Evolutionary conservation across 208 protist genomes (phyloP).

Genomic region (Naegleria fowleri): DNA sequence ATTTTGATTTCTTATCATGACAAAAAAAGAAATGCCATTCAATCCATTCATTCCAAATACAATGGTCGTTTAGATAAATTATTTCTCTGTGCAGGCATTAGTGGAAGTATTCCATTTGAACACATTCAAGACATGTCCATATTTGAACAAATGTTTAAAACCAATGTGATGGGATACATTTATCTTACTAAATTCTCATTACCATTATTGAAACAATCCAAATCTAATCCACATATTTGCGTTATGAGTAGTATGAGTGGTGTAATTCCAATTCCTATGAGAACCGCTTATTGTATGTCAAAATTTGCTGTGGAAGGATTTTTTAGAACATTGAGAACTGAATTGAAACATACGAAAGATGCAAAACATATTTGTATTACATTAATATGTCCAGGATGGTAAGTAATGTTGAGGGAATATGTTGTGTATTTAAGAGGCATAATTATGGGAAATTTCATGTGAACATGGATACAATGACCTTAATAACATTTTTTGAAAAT

Average conservation of each 20-base stretch:
- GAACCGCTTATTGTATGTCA: not conserved
- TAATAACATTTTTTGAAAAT: no score
- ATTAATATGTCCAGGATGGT: not conserved
- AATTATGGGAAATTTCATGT: no score
- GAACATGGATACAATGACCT: no score
- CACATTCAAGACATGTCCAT: not conserved
- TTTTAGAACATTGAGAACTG: not conserved
- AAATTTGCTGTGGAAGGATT: constrained; percentile 20
- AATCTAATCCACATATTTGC: not conserved
- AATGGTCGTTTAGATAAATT: not conserved
- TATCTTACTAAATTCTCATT: not conserved
- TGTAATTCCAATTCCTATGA: not conserved
- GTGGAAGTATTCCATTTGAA: not conserved
- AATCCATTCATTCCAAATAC: not conserved
- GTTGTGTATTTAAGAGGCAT: no score
- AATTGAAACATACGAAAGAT: not conserved
- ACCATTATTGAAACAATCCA: not conserved
- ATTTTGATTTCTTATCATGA: no score
- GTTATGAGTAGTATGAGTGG: not conserved
- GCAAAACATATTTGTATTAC: not conserved
- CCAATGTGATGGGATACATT: constrained; percentile 8
- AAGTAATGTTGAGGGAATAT: no score
- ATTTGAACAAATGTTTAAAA: not conserved
- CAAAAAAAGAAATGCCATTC: not conserved
- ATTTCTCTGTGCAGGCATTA: not conserved